phyloP scores from a whole-genome alignment of 495 filamentous ascomycete species.

The Penicillium diatomitis region DNA sequence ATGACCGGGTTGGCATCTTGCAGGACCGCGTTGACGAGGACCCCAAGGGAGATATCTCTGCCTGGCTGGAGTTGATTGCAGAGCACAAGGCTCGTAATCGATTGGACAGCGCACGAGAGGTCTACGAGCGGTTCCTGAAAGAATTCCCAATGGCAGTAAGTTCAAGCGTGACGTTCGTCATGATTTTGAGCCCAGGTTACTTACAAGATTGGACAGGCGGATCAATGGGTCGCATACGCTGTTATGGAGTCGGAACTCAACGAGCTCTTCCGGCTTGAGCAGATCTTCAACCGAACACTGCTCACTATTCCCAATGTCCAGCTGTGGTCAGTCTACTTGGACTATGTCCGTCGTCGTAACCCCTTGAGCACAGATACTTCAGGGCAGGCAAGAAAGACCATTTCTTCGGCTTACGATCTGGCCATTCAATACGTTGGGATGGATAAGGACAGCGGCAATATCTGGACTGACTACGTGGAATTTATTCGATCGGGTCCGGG shows the following conservation, averaged over 20 bases:
- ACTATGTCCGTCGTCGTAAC: constrained; percentile 87
- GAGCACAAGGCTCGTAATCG: constrained; percentile 78
- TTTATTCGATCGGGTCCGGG: constrained; percentile 85
- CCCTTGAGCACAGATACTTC: constrained; percentile 72
- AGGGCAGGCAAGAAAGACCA: constrained; percentile 62
- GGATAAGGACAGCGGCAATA: constrained; percentile 80
- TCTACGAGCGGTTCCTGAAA: constrained; percentile 77
- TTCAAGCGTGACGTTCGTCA: background rate
- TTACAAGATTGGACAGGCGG: constrained; percentile 50
- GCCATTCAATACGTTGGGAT: constrained; percentile 83
- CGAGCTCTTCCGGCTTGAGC: constrained; percentile 65
- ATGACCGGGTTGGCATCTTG: constrained; percentile 73
- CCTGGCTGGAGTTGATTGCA: constrained; percentile 78
- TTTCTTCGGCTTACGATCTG: constrained; percentile 80
- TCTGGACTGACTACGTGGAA: constrained; percentile 89
- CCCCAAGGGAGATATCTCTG: constrained; percentile 79
- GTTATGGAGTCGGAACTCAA: constrained; percentile 81
- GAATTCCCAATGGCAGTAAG: constrained; percentile 87
- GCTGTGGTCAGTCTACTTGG: constrained; percentile 88
- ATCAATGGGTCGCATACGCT: constrained; percentile 77
- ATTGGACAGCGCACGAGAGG: constrained; percentile 66
- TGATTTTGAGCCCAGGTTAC: background rate
- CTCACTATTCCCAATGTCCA: constrained; percentile 65
- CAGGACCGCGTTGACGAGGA: constrained; percentile 88
- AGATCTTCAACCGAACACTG: constrained; percentile 69